These are phyloP conservation scores for Knufia petricola DNA, from an alignment of 2,329 filamentous ascomycete species.

Conservation along the genomic window DNA sequence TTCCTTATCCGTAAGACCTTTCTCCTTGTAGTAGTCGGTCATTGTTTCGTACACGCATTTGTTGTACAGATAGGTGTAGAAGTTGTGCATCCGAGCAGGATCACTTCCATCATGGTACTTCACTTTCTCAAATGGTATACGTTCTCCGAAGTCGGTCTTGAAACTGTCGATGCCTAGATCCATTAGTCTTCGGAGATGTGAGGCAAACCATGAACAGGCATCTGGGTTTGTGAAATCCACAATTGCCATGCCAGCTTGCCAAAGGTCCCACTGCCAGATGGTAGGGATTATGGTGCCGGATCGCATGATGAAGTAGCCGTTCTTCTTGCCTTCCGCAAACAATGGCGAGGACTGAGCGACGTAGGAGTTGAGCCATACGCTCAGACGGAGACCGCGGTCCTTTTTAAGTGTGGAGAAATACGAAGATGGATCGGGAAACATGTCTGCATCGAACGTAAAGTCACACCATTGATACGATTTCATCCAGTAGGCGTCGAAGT, in stretches of 20 bases:
- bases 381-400: conserved; percentile 53
- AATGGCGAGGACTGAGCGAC: conserved; percentile 59
- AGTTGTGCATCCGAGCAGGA: conserved; percentile 63
- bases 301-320: conserved; percentile 60
- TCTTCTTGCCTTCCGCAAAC: conserved; percentile 52
- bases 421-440: conserved; percentile 58
- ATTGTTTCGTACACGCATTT: conserved; percentile 55
- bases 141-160: conserved; percentile 69
- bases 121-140: conserved; percentile 55
- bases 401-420: conserved; percentile 56
- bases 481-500: conserved; percentile 73
- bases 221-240: conserved; percentile 66
- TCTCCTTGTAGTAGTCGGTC: conserved; percentile 26
- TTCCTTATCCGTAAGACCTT: conserved; percentile 25
- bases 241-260: conserved; percentile 68
- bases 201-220: conserved; percentile 55
- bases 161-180: conserved; percentile 61
- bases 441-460: conserved; percentile 59
- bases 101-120: conserved; percentile 55
- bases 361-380: conserved; percentile 70
- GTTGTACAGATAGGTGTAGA: conserved; percentile 66
- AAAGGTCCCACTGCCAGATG: conserved; percentile 66
- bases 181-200: conserved; percentile 54
- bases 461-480: conserved; percentile 67
- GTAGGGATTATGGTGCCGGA: conserved; percentile 47